These are phyloP conservation scores for Myxozyma monticola DNA, from an alignment of 805 yeast species.

Conservation along the genomic window DNA sequence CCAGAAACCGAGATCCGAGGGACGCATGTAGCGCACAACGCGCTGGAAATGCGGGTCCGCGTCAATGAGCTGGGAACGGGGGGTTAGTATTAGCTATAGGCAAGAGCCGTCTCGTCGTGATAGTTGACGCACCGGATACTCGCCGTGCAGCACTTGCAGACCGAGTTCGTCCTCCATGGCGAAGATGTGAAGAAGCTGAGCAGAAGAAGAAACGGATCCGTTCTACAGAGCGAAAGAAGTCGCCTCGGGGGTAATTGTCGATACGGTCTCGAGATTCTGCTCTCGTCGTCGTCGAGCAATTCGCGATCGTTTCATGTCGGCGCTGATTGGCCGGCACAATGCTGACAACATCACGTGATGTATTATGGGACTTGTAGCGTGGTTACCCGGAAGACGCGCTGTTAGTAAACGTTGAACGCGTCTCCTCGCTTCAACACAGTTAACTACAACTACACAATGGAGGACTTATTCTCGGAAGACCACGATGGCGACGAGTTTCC, in stretches of 20 bases:
- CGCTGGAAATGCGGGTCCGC: conserved; percentile 73
- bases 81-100: not conserved
- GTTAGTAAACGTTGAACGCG: too few relatives aligned
- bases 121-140: conserved; percentile 18
- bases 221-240: too few relatives aligned
- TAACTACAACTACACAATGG: conserved; percentile 1
- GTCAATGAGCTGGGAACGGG: conserved; percentile 53
- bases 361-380: too few relatives aligned
- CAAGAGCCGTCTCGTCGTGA: not conserved
- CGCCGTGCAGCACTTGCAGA: conserved; percentile 12
- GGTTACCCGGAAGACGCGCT: conserved; percentile 7
- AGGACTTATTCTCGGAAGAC: conserved; percentile 8
- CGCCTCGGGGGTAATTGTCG: too few relatives aligned
- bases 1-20: conserved; percentile 60
- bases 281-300: too few relatives aligned
- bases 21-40: conserved; percentile 71
- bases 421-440: not conserved
- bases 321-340: too few relatives aligned
- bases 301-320: too few relatives aligned
- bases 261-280: too few relatives aligned
- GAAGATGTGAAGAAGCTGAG: too few relatives aligned
- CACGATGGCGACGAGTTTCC: conserved; percentile 7
- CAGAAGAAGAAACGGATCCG: too few relatives aligned
- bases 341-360: too few relatives aligned
- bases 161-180: conserved; percentile 15